Evolutionary conservation across 805 yeast genomes (phyloP), one percentile per base, ranked within the genome.

Genomic region (Tanozyma kutaoensis): DNA sequence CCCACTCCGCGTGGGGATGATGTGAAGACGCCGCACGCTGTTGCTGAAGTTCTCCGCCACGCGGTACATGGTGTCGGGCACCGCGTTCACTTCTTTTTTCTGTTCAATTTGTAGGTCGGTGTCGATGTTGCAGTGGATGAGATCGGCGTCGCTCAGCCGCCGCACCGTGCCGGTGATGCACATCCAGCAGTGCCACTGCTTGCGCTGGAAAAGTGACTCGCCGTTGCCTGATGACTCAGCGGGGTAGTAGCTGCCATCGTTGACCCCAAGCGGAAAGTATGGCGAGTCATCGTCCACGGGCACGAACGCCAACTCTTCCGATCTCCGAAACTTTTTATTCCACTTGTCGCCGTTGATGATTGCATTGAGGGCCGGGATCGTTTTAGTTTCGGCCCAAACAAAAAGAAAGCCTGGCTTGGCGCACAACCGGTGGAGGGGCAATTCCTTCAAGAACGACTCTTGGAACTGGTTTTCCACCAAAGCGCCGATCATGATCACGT

Each of bases 121-220:
- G 43, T 86, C 93, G 22, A 86, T 72, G 44, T 86, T 86, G 54
- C 96, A 88, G 47, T 86, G 93, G 34, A 86, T 85, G 32, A 86
- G 59, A 48, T 81, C 85, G 10, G 69, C 68, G 52, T 86, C 96
- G 0, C 75, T 72, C 2, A 93, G 71, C 41, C 96, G 66, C 43
- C 95, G 63, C 6, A 86, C 88, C 0, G 96, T 86, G 3, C 96
- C 96, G 3, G 94, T 86, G 28, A 86, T 79, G 40, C 95, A 88
- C 95, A 86, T 85, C 80, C 95, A 79, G 43, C 96, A 86, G 52
- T 88, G 96, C 95, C 95, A 86, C 52, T 79, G 91, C 50, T 79
- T 73, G 32, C 75, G 71, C 33, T 71, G 73, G 29, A 80, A 62
- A 15, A 80, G 45, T 2, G 52, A 42, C 28, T 38, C 30, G 14